phyloP scores from a whole-genome alignment of 1,284 basidiomycete genomes.

The Moniliella sp. region DNA sequence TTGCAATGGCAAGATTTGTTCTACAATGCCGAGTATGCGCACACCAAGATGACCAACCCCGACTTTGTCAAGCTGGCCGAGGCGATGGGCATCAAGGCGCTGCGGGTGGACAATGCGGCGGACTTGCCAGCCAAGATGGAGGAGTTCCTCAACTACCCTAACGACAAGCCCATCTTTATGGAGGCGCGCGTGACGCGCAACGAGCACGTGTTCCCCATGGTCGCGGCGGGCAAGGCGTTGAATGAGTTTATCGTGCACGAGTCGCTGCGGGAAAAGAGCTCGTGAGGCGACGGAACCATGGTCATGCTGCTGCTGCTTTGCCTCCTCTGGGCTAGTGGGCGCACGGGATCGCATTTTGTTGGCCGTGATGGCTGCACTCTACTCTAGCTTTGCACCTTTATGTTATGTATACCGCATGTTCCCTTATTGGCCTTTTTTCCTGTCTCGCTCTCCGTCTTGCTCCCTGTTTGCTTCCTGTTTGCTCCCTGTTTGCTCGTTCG shows the following conservation, averaged over 20 bases:
- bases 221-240: conserved; percentile 67
- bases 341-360: too few relatives aligned
- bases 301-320: too few relatives aligned
- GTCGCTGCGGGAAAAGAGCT: too few relatives aligned
- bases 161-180: conserved; percentile 61
- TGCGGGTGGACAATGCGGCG: conserved; percentile 49
- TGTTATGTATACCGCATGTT: too few relatives aligned
- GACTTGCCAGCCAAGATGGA: conserved; percentile 87
- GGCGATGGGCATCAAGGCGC: conserved; percentile 73
- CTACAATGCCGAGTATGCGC: conserved; percentile 79
- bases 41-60: conserved; percentile 80
- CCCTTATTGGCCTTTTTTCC: too few relatives aligned
- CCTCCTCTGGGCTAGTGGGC: too few relatives aligned
- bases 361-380: too few relatives aligned
- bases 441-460: too few relatives aligned
- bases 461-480: too few relatives aligned
- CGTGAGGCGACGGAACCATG: too few relatives aligned
- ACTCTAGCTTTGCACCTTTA: too few relatives aligned
- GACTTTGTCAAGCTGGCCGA: conserved; percentile 72
- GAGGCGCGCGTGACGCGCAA: conserved; percentile 67
- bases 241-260: conserved; percentile 46
- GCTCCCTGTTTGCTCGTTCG: too few relatives aligned
- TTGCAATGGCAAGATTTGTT: conserved; percentile 95
- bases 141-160: conserved; percentile 88
- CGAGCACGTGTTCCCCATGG: conserved; percentile 90